Base-by-base conservation (phyloP, 371 early-diverging fungal species). In the Mortierella sp. region DNA sequence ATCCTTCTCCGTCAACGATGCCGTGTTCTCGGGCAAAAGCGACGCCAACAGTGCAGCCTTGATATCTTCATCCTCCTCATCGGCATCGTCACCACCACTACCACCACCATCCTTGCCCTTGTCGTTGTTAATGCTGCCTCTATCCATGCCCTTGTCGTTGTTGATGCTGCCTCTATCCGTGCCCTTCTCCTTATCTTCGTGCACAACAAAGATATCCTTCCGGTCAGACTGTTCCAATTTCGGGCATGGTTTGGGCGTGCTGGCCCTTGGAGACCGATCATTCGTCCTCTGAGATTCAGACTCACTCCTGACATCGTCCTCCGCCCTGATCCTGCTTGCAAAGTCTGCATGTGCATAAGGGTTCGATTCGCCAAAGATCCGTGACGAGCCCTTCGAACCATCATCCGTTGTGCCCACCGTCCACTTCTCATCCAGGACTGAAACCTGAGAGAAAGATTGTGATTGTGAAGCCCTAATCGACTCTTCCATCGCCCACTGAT, bases 401-500 rank as follows among this genome's bases (percentile, higher is more conserved):
- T 61, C 61, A 16, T 61, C 61, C 39, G 34, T 39, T 2, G 50
- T 1, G 2, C 37, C 58, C 11, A 13, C 40, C 55, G 29, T 29
- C 45, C 19, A 19, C 44, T 29, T 43, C 34, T 39, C 50, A 26
- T 71, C 48, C 40, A 45, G 16, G 10, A 16, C n/a, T 0, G 64
- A 74, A 19, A 70, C 73, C 37, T 74, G 79, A 6, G 79, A 77
- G n/a, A n/a, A n/a, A n/a, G n/a, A n/a, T n/a, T 0, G 53, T 11
- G 70, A 44, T 52, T 80, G 73, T 16, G 81, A 80, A 22, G 61
- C 77, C 22, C 77, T 72, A 4, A 80, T 26, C n/a, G 81, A 80
- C 14, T 80, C 81, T 24, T 80, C 77, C 44, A 80, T 70, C n/a
- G 81, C 81, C 81, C 81, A 80, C 4, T 61, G 70, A 63, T 73